Conservation (phyloP, 2,329 filamentous ascomycete species). For the Tolypocladium ophioglossoides region DNA sequence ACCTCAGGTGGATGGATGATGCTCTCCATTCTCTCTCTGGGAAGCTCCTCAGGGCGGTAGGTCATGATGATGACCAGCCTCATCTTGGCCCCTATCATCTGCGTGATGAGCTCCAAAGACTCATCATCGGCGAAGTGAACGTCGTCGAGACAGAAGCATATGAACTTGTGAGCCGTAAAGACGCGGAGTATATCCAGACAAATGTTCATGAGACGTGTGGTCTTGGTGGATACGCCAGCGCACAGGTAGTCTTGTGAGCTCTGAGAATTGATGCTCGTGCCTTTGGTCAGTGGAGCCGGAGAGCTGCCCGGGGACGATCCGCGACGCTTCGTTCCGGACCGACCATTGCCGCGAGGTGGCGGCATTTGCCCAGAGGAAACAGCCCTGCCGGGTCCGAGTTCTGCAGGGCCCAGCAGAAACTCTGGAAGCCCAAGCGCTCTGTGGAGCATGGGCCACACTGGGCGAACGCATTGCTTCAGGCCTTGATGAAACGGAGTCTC, state of each 20-base stretch:
- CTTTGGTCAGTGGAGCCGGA: slow-evolving; percentile 21
- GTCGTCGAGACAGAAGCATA: slow-evolving; percentile 83
- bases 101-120: slow-evolving; percentile 70
- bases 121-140: slow-evolving; percentile 85
- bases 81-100: slow-evolving; percentile 68
- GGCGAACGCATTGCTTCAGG: slow-evolving; percentile 51
- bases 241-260: slow-evolving; percentile 51
- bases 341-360: slow-evolving; percentile 19
- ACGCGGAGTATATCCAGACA: slow-evolving; percentile 78
- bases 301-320: slow-evolving; percentile 39
- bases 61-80: slow-evolving; percentile 77
- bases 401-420: slow-evolving; percentile 51
- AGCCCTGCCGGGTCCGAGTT: slow-evolving; percentile 23
- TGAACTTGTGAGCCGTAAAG: slow-evolving; percentile 73
- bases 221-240: slow-evolving; percentile 47
- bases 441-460: slow-evolving; percentile 55
- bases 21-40: slow-evolving; percentile 41
- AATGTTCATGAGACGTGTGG: slow-evolving; percentile 72
- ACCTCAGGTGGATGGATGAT: slow-evolving; percentile 43
- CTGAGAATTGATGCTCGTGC: slow-evolving; percentile 30
- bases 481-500: slow-evolving; percentile 52
- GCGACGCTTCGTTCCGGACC: slow-evolving; percentile 27
- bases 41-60: slow-evolving; percentile 56
- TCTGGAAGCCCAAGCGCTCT: slow-evolving; percentile 54
- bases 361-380: slow-evolving; percentile 25